Conservation (phyloP, 805 yeast genomes). For the Ogataea dorogensis region DNA sequence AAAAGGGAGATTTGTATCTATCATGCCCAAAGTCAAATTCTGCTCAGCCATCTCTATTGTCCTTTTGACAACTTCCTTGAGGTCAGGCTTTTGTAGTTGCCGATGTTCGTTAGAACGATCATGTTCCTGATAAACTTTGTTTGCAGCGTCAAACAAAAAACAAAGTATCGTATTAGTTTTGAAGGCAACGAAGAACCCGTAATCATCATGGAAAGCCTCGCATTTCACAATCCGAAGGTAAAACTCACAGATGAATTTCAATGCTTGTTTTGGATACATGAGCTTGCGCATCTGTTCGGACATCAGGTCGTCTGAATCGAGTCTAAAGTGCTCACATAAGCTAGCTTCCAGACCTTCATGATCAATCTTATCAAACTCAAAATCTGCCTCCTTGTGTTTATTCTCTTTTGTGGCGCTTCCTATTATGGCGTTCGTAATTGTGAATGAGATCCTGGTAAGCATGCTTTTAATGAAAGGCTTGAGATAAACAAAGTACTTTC, state of each 20-base stretch:
- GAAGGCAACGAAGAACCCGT: slow-evolving; percentile 19
- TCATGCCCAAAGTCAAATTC: slow-evolving; percentile 3
- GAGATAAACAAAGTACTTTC: slow-evolving; percentile 8
- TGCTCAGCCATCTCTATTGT: not conserved
- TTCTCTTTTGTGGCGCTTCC: no score
- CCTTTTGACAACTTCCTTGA: not conserved
- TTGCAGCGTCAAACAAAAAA: slow-evolving; percentile 16
- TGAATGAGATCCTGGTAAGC: slow-evolving; percentile 4
- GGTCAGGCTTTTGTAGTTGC: not conserved
- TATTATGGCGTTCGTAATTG: slow-evolving; percentile 3
- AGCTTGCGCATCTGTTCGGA: slow-evolving; percentile 6
- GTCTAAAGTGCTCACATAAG: slow-evolving; percentile 1
- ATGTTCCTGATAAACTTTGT: slow-evolving; percentile 1
- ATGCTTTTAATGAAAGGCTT: slow-evolving; percentile 8
- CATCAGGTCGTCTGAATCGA: not conserved
- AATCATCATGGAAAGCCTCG: slow-evolving; percentile 10
- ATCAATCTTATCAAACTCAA: slow-evolving; percentile 1
- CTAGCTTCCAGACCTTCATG: slow-evolving; percentile 8
- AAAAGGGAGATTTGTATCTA: slow-evolving; percentile 9
- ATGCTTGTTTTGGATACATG: slow-evolving; percentile 13
- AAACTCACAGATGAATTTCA: slow-evolving; percentile 16
- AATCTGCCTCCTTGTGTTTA: no score
- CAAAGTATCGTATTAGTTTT: slow-evolving; percentile 21
- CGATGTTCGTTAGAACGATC: not conserved
- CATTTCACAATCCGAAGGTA: slow-evolving; percentile 11